Conservation (phyloP, 352 stramenopile genomes). For the Plasmopara halstedii region DNA sequence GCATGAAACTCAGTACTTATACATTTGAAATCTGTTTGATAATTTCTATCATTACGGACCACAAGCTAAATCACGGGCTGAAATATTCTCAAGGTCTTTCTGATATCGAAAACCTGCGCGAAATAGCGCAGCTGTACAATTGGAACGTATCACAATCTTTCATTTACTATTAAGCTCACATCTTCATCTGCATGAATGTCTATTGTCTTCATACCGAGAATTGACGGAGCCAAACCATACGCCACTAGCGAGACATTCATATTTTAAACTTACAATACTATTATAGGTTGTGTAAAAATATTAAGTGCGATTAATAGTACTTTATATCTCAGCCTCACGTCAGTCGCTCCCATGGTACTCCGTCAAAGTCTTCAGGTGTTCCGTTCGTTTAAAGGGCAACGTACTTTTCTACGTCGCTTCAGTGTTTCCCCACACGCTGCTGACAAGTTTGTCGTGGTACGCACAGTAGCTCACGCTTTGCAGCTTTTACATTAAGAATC, state of each 20-base stretch:
- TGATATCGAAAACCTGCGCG: constrained; percentile 55
- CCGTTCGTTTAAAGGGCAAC: constrained; percentile 31
- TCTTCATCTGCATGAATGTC: background rate
- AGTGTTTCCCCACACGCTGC: constrained; percentile 48
- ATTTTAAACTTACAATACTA: too few relatives aligned
- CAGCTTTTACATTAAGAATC: too few relatives aligned
- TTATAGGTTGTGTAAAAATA: too few relatives aligned
- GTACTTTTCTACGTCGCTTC: constrained; percentile 31
- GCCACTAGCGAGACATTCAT: constrained; percentile 39
- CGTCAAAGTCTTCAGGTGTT: constrained; percentile 52
- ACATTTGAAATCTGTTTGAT: background rate
- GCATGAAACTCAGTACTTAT: background rate
- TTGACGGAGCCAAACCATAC: constrained; percentile 49
- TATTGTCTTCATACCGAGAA: constrained; percentile 28
- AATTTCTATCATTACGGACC: constrained; percentile 18
- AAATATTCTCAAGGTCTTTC: constrained; percentile 39
- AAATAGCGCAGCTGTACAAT: constrained; percentile 38
- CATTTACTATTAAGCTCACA: background rate
- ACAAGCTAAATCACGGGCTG: constrained; percentile 46
- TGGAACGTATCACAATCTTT: background rate
- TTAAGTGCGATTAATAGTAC: constrained; percentile 19
- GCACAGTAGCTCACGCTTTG: constrained; percentile 6
- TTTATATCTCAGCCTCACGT: constrained; percentile 38
- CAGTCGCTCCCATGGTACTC: constrained; percentile 36
- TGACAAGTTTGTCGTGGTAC: constrained; percentile 73